Base-by-base conservation (phyloP, 306 rosid species). In the Adenanthera pavonina region DNA sequence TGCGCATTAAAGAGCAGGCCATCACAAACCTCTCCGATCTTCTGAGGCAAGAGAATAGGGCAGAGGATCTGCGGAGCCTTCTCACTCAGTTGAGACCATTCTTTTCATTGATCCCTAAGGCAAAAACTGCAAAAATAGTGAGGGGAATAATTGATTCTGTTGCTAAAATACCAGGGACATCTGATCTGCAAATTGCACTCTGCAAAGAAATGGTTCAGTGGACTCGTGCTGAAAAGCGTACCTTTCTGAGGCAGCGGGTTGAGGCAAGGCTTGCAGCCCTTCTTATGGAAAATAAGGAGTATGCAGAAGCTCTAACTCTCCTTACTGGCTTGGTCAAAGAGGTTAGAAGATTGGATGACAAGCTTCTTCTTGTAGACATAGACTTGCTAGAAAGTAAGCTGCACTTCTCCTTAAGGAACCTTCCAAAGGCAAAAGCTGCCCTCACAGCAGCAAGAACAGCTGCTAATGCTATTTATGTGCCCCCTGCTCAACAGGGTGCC, bases 401-500 rank as follows among this genome's bases (percentile, higher is more conserved):
- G 7, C 97, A 92, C 75, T 95, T 95, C 78, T 90, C 97, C 30
- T 84, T 95, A 76, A 91, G 97, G 89, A 95, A 95, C 87, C 99
- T 95, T 70, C 97, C 99, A 33, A 93, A 95, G 84, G 97, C 99
- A 30, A 95, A 95, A 84, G 99, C 99, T 54, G 93, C 97, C 13
- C 92, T 95, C 71, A 95, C 99, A 0, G 97, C 97, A 15, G 99
- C 99, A 53, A 89, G 97, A 87, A 95, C 99, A 49, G 99, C 99
- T 54, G 99, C 99, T 48, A 95, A 95, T 82, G 94, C 97, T 8
- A 95, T 95, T 76, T 93, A 95, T 70, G 99, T 95, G 46, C 99
- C 99, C 49, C 97, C 99, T 16, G 99, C 97, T 65, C 97, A 95
- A 75, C 97, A 95, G 84, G 99, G 99, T 49, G 92, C 93, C 70